phyloP scores from a whole-genome alignment of 352 stramenopile species.

The Blastocystis sp. region DNA sequence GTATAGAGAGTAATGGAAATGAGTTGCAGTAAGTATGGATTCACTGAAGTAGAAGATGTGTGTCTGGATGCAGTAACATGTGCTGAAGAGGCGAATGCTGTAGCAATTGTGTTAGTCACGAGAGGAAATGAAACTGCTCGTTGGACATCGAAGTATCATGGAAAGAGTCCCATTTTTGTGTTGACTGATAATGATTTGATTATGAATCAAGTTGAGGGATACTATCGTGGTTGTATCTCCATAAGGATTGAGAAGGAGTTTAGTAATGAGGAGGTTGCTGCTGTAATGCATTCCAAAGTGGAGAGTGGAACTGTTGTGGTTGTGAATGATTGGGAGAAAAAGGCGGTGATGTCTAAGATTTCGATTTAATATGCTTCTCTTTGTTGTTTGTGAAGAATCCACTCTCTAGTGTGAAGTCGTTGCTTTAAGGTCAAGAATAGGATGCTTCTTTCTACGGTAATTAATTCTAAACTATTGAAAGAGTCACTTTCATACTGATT shows the following conservation, averaged over 20 bases:
- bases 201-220: conserved; percentile 39
- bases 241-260: not conserved
- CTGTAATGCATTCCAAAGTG: not conserved
- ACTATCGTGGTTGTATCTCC: conserved; percentile 11
- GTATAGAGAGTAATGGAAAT: conserved; percentile 34
- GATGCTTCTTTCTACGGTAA: too few species aligned
- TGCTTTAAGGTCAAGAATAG: too few species aligned
- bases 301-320: conserved; percentile 6
- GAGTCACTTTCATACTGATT: too few species aligned
- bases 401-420: not conserved
- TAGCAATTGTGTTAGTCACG: not conserved
- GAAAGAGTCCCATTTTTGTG: conserved; percentile 78
- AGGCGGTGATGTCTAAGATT: not conserved
- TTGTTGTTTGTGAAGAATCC: not conserved
- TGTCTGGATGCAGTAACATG: conserved; percentile 14
- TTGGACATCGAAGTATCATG: conserved; percentile 79
- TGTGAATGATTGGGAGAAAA: conserved; percentile 48
- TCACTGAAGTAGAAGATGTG: not conserved
- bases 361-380: conserved; percentile 20
- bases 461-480: too few species aligned
- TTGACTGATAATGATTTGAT: conserved; percentile 73
- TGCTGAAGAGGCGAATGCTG: not conserved
- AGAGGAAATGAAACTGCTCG: conserved; percentile 71
- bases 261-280: not conserved
- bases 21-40: conserved; percentile 25